Base-by-base conservation (phyloP, 2,329 filamentous ascomycete species). In the Paraconiothyrium sp. region DNA sequence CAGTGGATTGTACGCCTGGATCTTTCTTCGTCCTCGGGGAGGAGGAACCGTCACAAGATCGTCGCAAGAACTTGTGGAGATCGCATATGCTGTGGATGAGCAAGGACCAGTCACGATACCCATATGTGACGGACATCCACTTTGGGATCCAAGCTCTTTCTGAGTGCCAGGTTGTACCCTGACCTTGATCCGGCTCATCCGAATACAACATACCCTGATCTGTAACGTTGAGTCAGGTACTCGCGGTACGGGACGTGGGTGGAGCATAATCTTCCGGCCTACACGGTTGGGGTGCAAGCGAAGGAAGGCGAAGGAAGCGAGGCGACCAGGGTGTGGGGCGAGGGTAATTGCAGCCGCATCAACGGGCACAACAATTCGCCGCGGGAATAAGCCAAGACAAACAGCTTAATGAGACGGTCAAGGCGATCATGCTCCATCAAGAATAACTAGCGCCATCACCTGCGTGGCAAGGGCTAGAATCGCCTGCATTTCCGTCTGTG, bases 251-350 rank as follows among this genome's bases (percentile, higher is more conserved):
- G 3, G 4, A 4, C 35, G 13, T 37, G 1, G 27, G 16, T 41
- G 39, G 57, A 35, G 39, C 24, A 35, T 13, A 48, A 32, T 55
- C 13, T 27, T 48, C 13, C 16, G 46, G 13, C 13, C 24, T 11
- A 27, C 11, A 16, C 24, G 24, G 24, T 8, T 27, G 34, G 49
- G 27, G 30, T 7, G 35, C 35, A 37, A 10, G 35, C 35, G 35
- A 51, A 35, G 43, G 24, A 51, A 47, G 50, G 11, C 50, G 50
- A 56, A 57, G 52, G 58, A 57, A 51, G 52, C 58, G 52, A 54
- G 32, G 32, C 11, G 34, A 48, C 41, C 39, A 48, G 50, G n/a
- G 39, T 46, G 44, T 55, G 54, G 57, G 39, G 41, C 57, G 43
- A 41, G 50, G 50, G 47, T 55, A 20, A 39, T 22, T 54, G 27